These are phyloP conservation scores for Orbilia quercus DNA, from an alignment of 2,329 filamentous ascomycete species.

Conservation along the genomic window DNA sequence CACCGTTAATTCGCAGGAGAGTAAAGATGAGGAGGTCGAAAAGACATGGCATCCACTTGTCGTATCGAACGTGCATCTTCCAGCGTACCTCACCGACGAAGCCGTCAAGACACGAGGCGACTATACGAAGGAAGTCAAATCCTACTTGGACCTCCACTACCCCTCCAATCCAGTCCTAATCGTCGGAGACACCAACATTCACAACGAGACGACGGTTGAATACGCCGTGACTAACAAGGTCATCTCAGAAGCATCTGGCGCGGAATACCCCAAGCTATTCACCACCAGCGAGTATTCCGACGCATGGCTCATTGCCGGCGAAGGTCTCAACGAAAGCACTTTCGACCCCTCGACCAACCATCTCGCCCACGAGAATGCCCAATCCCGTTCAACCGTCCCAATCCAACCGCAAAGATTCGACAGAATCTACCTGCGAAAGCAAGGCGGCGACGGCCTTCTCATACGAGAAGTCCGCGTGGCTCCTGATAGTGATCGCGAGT, in stretches of 20 bases:
- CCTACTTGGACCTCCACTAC: constrained; percentile 65
- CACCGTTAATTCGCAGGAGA: constrained; percentile 52
- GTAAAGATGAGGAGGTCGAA: constrained; percentile 57
- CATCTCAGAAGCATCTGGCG: constrained; percentile 66
- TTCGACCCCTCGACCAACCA: constrained; percentile 72
- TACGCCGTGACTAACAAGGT: constrained; percentile 69
- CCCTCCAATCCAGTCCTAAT: constrained; percentile 68
- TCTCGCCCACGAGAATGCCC: constrained; percentile 68
- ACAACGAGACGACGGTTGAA: constrained; percentile 69
- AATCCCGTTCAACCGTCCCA: constrained; percentile 65
- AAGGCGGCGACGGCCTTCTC: constrained; percentile 60
- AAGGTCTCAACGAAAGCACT: constrained; percentile 73
- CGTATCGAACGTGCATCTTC: constrained; percentile 72
- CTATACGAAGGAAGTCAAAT: constrained; percentile 68
- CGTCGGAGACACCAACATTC: constrained; percentile 74
- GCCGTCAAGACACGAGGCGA: constrained; percentile 70
- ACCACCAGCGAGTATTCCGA: constrained; percentile 66
- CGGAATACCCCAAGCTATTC: constrained; percentile 69
- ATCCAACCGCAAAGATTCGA: constrained; percentile 73
- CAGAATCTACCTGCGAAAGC: constrained; percentile 69
- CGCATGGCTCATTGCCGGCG: constrained; percentile 62
- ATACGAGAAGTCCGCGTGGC: constrained; percentile 38
- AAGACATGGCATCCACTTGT: constrained; percentile 64
- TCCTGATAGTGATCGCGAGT: constrained; percentile 13
- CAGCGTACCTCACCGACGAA: constrained; percentile 71